These are phyloP conservation scores for Wickerhamiella galacta DNA, from an alignment of 805 yeast species.

Conservation along the genomic window DNA sequence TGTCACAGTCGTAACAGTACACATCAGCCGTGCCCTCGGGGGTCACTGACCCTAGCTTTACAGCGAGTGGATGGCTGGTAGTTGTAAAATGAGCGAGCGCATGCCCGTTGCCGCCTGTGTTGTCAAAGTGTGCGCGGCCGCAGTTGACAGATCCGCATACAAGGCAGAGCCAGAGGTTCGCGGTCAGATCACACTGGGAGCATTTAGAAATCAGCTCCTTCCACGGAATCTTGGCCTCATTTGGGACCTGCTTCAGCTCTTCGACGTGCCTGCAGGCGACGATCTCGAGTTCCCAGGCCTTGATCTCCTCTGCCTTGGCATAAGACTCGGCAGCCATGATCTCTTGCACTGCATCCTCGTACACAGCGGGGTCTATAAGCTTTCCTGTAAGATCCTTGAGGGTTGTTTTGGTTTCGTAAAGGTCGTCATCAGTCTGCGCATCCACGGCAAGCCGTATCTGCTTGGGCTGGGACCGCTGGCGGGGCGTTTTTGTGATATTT, in stretches of 20 bases:
- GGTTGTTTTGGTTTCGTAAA: slow-evolving; percentile 31
- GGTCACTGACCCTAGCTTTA: slow-evolving; percentile 78
- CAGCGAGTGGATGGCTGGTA: slow-evolving; percentile 61
- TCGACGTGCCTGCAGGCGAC: slow-evolving; percentile 62
- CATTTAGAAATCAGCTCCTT: slow-evolving; percentile 18
- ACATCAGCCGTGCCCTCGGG: slow-evolving; percentile 59
- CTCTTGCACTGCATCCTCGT: slow-evolving; percentile 24
- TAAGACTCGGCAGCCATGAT: slow-evolving; percentile 44
- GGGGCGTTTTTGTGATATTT: slow-evolving; percentile 38
- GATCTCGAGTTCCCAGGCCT: slow-evolving; percentile 86
- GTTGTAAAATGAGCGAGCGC: slow-evolving; percentile 56
- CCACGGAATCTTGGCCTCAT: no score
- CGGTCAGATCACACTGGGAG: slow-evolving; percentile 31
- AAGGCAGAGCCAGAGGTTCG: slow-evolving; percentile 85
- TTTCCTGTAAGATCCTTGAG: slow-evolving; percentile 28
- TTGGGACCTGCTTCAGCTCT: slow-evolving; percentile 30
- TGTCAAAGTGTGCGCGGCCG: slow-evolving; percentile 89
- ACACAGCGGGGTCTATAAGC: slow-evolving; percentile 9
- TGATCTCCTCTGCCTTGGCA: slow-evolving; percentile 47
- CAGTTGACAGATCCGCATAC: slow-evolving; percentile 87
- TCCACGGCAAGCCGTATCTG: slow-evolving; percentile 54
- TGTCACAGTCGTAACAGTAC: slow-evolving; percentile 78
- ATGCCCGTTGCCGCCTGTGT: slow-evolving; percentile 85
- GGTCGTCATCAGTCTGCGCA: slow-evolving; percentile 44
- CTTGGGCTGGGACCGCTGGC: slow-evolving; percentile 26